Base-by-base conservation (phyloP, 306 rosid species). In the Casuarina cunninghamiana region DNA sequence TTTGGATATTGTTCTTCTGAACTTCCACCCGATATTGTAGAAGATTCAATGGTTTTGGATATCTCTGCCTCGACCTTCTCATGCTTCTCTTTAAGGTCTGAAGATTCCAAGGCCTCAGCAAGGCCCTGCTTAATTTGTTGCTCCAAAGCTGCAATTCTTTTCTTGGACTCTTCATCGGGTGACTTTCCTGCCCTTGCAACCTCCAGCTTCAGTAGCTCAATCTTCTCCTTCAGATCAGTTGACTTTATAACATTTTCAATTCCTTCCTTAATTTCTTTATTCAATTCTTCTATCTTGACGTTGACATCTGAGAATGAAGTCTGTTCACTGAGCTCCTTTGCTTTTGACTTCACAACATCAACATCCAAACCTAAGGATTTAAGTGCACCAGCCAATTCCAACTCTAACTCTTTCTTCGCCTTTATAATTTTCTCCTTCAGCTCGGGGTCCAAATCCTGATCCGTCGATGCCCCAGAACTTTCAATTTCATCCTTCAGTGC, bases 191-290 rank as follows among this genome's bases (percentile, higher is more conserved):
- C 92, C 90, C 85, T 89, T 12, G 87, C 91, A 16, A 91, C 84
- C 86, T 89, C 97, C 74, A 75, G 48, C 85, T 86, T 92, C 87
- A 95, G 87, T 54, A 78, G 74, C 84, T 82, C 91, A 72, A 90
- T 84, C 84, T 83, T 87, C 80, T 87, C 82, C 84, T 88, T 91
- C 50, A 95, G 57, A 78, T 88, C 91, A 44, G 93, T 45, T 48
- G 93, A 80, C 81, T 75, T 86, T 61, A 85, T 58, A 9, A 76
- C 58, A 67, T 4, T 81, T 75, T 87, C 93, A 68, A 95, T 88
- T 79, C 75, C 86, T 78, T 82, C 79, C 39, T 71, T 65, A 50
- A 91, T 79, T 75, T 87, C 97, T 62, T 80, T 75, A 39, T 85
- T 83, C 57, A 95, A 72, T 69, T 90, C 87, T 75, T 90, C 81